Evolutionary conservation across 1,284 basidiomycete species (phyloP).

Genomic region (Somion occarium): DNA sequence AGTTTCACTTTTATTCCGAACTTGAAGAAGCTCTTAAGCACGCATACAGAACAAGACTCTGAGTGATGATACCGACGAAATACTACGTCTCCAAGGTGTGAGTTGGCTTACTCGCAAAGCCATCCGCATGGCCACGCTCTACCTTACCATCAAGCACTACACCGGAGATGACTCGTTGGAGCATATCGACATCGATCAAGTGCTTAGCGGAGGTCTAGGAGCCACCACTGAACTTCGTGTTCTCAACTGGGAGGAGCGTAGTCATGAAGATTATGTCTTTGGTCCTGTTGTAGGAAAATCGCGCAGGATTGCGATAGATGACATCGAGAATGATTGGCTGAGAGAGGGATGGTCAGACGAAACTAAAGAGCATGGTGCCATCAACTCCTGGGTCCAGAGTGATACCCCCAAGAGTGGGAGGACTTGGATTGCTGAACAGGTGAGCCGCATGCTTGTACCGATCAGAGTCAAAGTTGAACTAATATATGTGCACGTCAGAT

Average conservation of each 20-base stretch:
- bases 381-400: constrained; percentile 30
- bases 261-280: constrained; percentile 49
- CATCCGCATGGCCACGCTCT: constrained; percentile 47
- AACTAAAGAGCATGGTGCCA: constrained; percentile 26
- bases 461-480: too few species aligned
- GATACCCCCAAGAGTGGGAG: constrained; percentile 33
- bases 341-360: constrained; percentile 34
- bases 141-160: constrained; percentile 54
- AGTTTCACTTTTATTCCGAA: not conserved
- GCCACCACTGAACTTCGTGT: constrained; percentile 49
- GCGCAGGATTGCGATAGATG: constrained; percentile 27
- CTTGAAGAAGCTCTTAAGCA: too few species aligned
- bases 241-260: constrained; percentile 46
- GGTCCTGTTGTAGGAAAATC: constrained; percentile 49
- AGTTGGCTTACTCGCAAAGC: constrained; percentile 56
- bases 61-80: constrained; percentile 50
- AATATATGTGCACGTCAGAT: too few species aligned
- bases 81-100: constrained; percentile 58
- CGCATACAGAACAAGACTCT: constrained; percentile 52
- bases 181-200: constrained; percentile 59
- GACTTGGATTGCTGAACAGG: constrained; percentile 35
- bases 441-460: constrained; percentile 15
- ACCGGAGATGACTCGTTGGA: constrained; percentile 50
- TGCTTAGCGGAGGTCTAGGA: constrained; percentile 52
- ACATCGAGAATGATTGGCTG: constrained; percentile 31